These are phyloP conservation scores for Dendrobium nobile DNA, from an alignment of 106 monocot genomes.

Conservation along the genomic window DNA sequence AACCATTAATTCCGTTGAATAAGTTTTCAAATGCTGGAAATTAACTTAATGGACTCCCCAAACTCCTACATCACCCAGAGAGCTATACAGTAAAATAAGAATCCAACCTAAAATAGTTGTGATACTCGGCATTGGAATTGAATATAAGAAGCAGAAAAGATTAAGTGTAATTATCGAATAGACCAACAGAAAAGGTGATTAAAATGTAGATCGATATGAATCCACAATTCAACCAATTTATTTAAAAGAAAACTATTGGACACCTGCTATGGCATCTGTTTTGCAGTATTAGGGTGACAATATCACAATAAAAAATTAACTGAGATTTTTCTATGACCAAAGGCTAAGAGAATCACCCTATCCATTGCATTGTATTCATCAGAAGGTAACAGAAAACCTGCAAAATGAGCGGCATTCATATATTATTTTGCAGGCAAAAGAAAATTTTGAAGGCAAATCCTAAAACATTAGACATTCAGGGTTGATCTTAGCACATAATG, in stretches of 20 bases:
- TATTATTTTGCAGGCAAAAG: neutral
- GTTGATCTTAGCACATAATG: neutral
- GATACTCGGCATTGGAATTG: too few relatives aligned
- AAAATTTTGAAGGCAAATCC: neutral
- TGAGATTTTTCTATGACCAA: neutral
- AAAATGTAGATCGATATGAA: neutral
- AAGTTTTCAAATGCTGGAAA: too few relatives aligned
- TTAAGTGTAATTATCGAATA: neutral
- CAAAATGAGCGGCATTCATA: slow-evolving; percentile 9
- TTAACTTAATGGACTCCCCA: too few relatives aligned
- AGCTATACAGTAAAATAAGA: too few relatives aligned
- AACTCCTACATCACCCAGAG: too few relatives aligned
- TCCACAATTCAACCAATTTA: neutral
- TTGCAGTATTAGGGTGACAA: neutral
- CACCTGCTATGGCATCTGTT: neutral
- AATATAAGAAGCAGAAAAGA: neutral
- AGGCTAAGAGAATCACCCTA: slow-evolving; percentile 33
- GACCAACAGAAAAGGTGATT: neutral
- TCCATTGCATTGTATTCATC: slow-evolving; percentile 17
- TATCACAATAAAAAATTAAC: neutral
- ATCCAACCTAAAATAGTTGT: too few relatives aligned
- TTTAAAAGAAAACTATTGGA: neutral
- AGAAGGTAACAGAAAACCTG: slow-evolving; percentile 23
- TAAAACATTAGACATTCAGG: neutral
- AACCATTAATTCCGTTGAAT: too few relatives aligned